Conservation (phyloP, 805 yeast genomes). For the Candida glaebosa region DNA sequence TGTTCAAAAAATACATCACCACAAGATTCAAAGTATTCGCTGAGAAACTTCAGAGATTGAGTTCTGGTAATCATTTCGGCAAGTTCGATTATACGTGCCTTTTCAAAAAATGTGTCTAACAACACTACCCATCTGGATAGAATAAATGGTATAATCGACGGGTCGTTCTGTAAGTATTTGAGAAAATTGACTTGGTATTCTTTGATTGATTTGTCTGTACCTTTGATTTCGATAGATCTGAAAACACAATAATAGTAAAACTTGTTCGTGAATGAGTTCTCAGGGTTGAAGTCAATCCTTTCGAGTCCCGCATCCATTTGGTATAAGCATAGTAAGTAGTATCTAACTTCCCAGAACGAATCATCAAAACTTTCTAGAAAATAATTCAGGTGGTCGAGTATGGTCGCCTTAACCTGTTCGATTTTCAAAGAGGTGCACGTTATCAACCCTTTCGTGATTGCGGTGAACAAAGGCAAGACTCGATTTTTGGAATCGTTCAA, state of each 20-base stretch:
- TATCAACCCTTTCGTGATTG: constrained; percentile 40
- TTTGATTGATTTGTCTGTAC: constrained; percentile 7
- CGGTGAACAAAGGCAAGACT: constrained; percentile 13
- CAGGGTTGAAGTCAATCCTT: constrained; percentile 11
- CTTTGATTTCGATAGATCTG: constrained; percentile 47
- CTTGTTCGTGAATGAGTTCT: constrained; percentile 9
- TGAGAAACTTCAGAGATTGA: constrained; percentile 3
- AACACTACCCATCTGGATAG: constrained; percentile 58
- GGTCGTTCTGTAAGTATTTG: constrained; percentile 8
- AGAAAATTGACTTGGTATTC: constrained; percentile 12
- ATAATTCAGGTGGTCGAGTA: constrained; percentile 10
- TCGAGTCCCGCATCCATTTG: constrained; percentile 16
- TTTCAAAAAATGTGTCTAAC: constrained; percentile 30
- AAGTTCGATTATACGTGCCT: constrained; percentile 24
- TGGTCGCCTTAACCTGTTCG: constrained; percentile 10
- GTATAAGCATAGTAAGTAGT: constrained; percentile 45
- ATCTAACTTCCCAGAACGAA: constrained; percentile 44
- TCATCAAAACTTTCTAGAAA: constrained; percentile 16
- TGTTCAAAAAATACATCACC: constrained; percentile 50
- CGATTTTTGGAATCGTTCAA: constrained; percentile 4
- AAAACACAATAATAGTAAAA: constrained; percentile 39
- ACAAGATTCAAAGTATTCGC: constrained; percentile 13
- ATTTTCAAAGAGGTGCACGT: constrained; percentile 20
- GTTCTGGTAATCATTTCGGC: constrained; percentile 23
- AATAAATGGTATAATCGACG: constrained; percentile 12